A percentile compares a stretch with the other conserved stretches of the same genome.
Evolutionary conservation across 176 grass and related monocot species (phyloP).

Genomic region (barley (Hordeum vulgare)): DNA sequence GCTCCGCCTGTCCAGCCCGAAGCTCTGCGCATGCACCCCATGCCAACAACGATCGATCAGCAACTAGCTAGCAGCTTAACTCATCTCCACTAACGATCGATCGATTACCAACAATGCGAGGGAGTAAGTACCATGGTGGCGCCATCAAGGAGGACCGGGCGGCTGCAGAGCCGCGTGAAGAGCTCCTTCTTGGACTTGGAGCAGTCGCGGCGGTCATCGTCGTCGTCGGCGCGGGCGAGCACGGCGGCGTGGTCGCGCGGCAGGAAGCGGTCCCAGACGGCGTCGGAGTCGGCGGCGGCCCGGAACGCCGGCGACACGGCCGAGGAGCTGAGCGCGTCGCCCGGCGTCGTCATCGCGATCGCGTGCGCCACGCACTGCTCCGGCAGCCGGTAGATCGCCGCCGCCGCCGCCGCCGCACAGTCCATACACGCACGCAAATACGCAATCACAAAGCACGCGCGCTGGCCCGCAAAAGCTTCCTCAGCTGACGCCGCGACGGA

Average conservation of each 20-base stretch:
- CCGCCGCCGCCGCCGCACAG: background rate
- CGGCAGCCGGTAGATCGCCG: slow-evolving; percentile 45
- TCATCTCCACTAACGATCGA: no score
- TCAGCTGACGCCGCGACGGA: background rate
- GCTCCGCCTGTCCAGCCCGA: slow-evolving; percentile 51
- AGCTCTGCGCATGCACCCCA: slow-evolving; percentile 33
- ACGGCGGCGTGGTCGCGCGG: slow-evolving; percentile 46
- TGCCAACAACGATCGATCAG: background rate
- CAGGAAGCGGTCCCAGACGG: slow-evolving; percentile 63
- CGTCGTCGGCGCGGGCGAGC: slow-evolving; percentile 32
- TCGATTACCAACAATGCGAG: background rate
- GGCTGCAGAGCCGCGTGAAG: slow-evolving; percentile 56
- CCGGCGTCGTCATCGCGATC: slow-evolving; percentile 64
- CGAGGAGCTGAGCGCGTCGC: slow-evolving; percentile 48
- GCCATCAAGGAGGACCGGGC: slow-evolving; percentile 60
- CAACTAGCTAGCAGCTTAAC: background rate
- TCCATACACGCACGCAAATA: background rate
- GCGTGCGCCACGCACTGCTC: slow-evolving; percentile 70
- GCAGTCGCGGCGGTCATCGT: background rate
- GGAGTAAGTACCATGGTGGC: slow-evolving; percentile 41
- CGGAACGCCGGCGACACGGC: slow-evolving; percentile 51
- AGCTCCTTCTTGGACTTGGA: slow-evolving; percentile 55
- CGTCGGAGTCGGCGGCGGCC: slow-evolving; percentile 54
- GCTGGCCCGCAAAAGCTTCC: background rate
- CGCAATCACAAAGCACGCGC: background rate